Evolutionary conservation across 306 rosid species (phyloP), one percentile per base, ranked within the genome.

Genomic region (Rosa persica): DNA sequence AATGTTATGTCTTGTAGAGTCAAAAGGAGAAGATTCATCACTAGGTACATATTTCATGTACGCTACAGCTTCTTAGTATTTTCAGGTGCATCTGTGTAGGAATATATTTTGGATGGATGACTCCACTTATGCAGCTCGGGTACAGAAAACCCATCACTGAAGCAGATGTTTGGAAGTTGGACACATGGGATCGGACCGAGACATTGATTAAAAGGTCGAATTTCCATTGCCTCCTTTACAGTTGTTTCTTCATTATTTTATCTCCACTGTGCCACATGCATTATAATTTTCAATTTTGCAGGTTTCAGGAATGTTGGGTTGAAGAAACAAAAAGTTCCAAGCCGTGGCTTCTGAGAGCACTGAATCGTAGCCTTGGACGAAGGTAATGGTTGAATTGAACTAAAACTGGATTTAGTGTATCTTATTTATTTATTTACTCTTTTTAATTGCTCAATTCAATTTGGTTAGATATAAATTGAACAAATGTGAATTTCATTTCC

Each of bases 131-230:
- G 97, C 78, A 86, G 78, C 89, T 79, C 78, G 98, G 98, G 51
- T 90, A 90, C 67, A 87, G 85, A 83, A 93, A 89, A 54, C 98
- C 95, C 16, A 81, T 93, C 60, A 81, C 88, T 30, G 97, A 91
- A 80, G 82, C 80, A 84, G 97, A 91, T 87, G 88, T 93, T 69
- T 93, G 97, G 98, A 93, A 87, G 87, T 85, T 93, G 78, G 98
- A 93, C 88, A 78, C 84, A 54, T 91, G 93, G 95, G 98, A 93
- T 81, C 89, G 70, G 79, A 80, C 95, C 1, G 90, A 89, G 84
- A 86, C 85, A 30, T 79, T 91, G 42, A 85, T 61, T 34, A 81
- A 81, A 85, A 88, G 88, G 97, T 93, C 44, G 5, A 73, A 79
- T 76, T 67, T 52, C 25, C 71, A 51, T 54, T 78, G 39, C 81